phyloP scores from a whole-genome alignment of 2,329 filamentous ascomycete genomes.

The Leptosphaerulina australis region DNA sequence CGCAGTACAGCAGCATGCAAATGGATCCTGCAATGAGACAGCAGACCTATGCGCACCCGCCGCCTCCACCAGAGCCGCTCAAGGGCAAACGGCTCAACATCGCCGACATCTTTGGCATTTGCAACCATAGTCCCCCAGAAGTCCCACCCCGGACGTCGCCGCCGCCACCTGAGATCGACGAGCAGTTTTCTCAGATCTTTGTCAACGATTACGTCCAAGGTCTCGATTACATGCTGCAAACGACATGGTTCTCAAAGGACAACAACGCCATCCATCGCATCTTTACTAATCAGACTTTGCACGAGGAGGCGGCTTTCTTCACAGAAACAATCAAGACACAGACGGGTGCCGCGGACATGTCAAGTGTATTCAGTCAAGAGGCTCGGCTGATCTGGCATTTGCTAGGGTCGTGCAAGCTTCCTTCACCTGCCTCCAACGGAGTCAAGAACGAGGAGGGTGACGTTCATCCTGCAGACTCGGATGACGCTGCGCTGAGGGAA shows the following conservation, averaged over 20 bases:
- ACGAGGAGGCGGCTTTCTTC: constrained; percentile 46
- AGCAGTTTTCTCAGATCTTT: constrained; percentile 43
- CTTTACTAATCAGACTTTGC: constrained; percentile 54
- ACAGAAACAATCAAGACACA: constrained; percentile 42
- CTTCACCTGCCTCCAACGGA: constrained; percentile 46
- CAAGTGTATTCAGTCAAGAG: constrained; percentile 59
- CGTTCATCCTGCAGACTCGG: constrained; percentile 43
- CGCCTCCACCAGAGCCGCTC: constrained; percentile 27
- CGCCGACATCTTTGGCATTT: constrained; percentile 44
- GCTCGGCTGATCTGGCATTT: constrained; percentile 66
- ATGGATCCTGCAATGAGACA: constrained; percentile 43
- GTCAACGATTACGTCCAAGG: constrained; percentile 45
- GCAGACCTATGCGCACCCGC: constrained; percentile 22
- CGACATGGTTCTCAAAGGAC: constrained; percentile 74
- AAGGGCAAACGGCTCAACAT: constrained; percentile 47
- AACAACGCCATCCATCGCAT: constrained; percentile 58
- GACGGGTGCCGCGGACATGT: constrained; percentile 37
- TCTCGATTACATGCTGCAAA: constrained; percentile 61
- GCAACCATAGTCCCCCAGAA: constrained; percentile 44
- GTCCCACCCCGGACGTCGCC: constrained; percentile 39
- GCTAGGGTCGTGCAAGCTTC: constrained; percentile 59
- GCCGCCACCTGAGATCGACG: constrained; percentile 38
- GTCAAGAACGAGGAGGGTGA: constrained; percentile 50
- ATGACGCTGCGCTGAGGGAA: constrained; percentile 68
- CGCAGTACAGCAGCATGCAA: constrained; percentile 40